A percentile compares a stretch with the other conserved stretches of the same genome.
These are phyloP conservation scores for Escovopsis sp. DNA, from an alignment of 2,329 filamentous ascomycete species.

Conservation along the genomic window DNA sequence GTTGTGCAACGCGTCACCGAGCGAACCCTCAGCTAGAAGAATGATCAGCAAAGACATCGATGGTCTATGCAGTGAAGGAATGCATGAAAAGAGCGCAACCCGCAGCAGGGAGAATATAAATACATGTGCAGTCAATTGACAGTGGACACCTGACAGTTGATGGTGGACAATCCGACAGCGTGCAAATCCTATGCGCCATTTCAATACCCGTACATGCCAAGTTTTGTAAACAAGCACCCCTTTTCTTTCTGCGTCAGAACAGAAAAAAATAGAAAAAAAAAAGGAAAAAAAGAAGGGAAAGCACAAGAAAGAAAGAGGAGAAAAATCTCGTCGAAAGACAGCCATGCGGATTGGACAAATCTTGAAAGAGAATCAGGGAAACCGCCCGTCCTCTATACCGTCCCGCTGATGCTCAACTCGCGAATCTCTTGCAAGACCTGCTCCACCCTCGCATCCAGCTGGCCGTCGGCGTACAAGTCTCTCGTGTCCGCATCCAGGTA, in stretches of 20 bases:
- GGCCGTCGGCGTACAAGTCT: slow-evolving; percentile 88
- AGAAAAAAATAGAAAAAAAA: background rate
- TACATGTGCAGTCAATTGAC: too few relatives aligned
- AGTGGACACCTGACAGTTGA: slow-evolving; percentile 1
- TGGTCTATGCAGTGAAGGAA: slow-evolving; percentile 12
- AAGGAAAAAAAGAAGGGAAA: background rate
- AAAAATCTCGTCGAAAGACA: too few relatives aligned
- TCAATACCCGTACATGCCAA: slow-evolving; percentile 4
- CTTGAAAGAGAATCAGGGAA: background rate
- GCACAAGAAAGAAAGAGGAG: too few relatives aligned
- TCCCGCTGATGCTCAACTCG: slow-evolving; percentile 80
- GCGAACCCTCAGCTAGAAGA: too few relatives aligned
- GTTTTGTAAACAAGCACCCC: background rate
- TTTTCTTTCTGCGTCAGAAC: slow-evolving; percentile 2
- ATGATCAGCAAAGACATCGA: background rate
- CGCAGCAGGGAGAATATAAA: slow-evolving; percentile 12
- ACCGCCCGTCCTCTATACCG: slow-evolving; percentile 29
- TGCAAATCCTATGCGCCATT: slow-evolving; percentile 14
- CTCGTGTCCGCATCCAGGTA: slow-evolving; percentile 90
- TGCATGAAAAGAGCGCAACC: slow-evolving; percentile 5
- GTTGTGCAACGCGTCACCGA: background rate
- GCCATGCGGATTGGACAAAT: too few relatives aligned
- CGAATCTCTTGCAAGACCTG: slow-evolving; percentile 94
- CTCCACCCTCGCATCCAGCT: slow-evolving; percentile 82
- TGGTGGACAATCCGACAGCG: slow-evolving; percentile 9